phyloP scores from a whole-genome alignment of 2,329 filamentous ascomycete genomes.

The Blastomyces emzantsi region DNA sequence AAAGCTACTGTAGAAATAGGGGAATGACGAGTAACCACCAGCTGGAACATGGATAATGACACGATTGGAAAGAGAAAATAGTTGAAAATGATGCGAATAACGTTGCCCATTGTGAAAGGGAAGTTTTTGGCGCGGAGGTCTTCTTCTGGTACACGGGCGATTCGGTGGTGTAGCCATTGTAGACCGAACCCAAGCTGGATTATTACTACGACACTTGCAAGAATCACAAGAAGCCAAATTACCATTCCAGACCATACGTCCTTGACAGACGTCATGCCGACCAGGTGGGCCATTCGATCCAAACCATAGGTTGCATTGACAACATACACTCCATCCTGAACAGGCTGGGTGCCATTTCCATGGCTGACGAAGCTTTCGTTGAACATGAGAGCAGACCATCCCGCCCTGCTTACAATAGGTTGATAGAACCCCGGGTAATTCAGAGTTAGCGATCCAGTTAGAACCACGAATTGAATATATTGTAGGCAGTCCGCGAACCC shows the following conservation, averaged over 20 bases:
- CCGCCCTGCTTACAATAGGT: conserved; percentile 74
- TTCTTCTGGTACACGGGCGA: conserved; percentile 67
- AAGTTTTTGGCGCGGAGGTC: conserved; percentile 86
- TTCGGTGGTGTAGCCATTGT: conserved; percentile 65
- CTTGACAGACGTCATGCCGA: conserved; percentile 64
- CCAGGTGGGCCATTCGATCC: conserved; percentile 66
- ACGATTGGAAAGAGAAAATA: conserved; percentile 85
- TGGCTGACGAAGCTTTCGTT: conserved; percentile 78
- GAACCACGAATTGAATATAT: conserved; percentile 85
- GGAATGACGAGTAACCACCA: conserved; percentile 64
- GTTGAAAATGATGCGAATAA: conserved; percentile 81
- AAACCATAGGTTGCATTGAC: conserved; percentile 71
- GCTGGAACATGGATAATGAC: conserved; percentile 79
- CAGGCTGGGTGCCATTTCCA: conserved; percentile 53
- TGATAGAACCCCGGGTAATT: conserved; percentile 93
- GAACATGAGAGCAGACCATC: conserved; percentile 89
- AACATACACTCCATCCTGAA: conserved; percentile 80
- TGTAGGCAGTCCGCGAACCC: conserved; percentile 95
- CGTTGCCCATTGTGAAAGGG: conserved; percentile 71
- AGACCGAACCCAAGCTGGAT: conserved; percentile 67
- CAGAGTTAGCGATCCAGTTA: conserved; percentile 79
- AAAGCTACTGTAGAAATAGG: conserved; percentile 62
- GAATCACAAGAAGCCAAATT: conserved; percentile 74
- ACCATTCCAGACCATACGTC: conserved; percentile 96
- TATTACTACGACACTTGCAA: conserved; percentile 56